phyloP scores from a whole-genome alignment of 495 filamentous ascomycete species.

The Trichoderma parareesei region DNA sequence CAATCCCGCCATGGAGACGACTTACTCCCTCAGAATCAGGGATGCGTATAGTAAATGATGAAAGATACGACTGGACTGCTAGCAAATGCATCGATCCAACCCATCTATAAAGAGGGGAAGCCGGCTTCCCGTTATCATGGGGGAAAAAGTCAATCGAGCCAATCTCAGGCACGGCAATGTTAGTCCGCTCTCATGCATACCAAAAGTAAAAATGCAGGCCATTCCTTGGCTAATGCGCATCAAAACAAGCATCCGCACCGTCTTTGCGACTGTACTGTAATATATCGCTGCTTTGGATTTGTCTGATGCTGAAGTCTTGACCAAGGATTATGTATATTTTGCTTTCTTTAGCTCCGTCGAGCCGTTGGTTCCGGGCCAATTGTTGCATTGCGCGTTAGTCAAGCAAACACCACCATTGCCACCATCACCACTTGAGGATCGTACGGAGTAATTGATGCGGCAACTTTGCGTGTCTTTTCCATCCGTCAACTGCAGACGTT shows the following conservation, averaged over 20 bases:
- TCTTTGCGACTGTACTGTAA: neutral
- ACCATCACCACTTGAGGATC: too few relatives aligned
- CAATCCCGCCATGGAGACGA: neutral
- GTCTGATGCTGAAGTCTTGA: too few relatives aligned
- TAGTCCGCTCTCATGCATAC: constrained; percentile 1
- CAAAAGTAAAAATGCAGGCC: constrained; percentile 6
- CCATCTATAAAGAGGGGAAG: neutral
- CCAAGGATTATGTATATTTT: neutral
- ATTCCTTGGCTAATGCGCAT: constrained; percentile 7
- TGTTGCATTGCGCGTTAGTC: too few relatives aligned
- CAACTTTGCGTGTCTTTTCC: too few relatives aligned
- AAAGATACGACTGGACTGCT: neutral
- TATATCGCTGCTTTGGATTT: neutral
- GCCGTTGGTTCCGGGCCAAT: neutral
- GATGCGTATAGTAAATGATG: neutral
- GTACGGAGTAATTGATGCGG: too few relatives aligned
- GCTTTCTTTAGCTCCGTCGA: neutral
- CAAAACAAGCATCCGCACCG: neutral
- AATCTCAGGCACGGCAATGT: constrained; percentile 3
- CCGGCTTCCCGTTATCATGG: neutral
- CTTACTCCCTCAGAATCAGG: neutral
- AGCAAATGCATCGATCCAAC: neutral
- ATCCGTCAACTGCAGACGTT: too few relatives aligned
- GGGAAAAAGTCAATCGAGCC: neutral
- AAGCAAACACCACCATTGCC: too few relatives aligned